These are phyloP conservation scores for Senna tora DNA, from an alignment of 306 rosid species.

Conservation along the genomic window DNA sequence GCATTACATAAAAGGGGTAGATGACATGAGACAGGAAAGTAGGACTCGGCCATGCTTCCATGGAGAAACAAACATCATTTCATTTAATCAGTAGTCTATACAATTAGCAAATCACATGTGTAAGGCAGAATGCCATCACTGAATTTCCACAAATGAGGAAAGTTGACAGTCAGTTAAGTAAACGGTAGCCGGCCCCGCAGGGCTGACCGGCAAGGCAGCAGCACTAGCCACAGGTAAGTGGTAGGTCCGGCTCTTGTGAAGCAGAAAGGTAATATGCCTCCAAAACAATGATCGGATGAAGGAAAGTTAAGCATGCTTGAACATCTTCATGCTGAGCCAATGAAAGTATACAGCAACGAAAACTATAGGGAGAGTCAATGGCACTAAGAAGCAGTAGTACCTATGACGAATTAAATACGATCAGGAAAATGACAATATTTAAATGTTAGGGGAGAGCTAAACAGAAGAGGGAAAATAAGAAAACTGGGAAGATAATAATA, in stretches of 20 bases:
- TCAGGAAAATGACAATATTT: constrained; percentile 3
- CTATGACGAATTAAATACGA: constrained; percentile 40
- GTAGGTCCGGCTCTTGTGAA: constrained; percentile 5
- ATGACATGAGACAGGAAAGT: constrained; percentile 5
- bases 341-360: constrained; percentile 77
- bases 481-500: neutral
- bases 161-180: neutral
- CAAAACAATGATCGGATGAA: constrained; percentile 18
- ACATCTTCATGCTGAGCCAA: constrained; percentile 93
- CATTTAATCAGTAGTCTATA: constrained; percentile 2
- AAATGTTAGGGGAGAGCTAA: neutral
- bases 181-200: constrained; percentile 2
- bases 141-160: constrained; percentile 10
- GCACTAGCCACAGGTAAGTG: neutral
- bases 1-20: neutral
- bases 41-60: constrained; percentile 14
- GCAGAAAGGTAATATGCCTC: neutral
- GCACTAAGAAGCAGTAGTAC: constrained; percentile 88
- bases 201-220: neutral
- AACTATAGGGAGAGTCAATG: constrained; percentile 78
- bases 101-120: neutral
- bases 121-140: neutral
- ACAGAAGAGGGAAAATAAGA: neutral
- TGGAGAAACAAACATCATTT: constrained; percentile 15
- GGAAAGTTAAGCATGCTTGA: constrained; percentile 72